Evolutionary conservation across 129 eudicot genomes (phyloP), one percentile per base, ranked within the genome.

Genomic region (Arctium lappa): DNA sequence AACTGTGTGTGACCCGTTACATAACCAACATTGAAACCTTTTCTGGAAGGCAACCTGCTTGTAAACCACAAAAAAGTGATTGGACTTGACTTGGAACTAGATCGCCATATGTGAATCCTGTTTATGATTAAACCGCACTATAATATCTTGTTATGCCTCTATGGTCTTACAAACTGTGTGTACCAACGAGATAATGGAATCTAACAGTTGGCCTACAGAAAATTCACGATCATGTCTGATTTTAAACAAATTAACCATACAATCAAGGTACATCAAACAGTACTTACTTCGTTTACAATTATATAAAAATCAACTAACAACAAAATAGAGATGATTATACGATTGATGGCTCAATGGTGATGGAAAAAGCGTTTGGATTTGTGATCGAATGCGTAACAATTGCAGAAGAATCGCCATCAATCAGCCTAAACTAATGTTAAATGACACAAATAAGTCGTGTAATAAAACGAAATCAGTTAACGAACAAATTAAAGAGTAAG

Each of bases 331-430:
- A 40, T 60, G 31, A 44, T 36, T 13, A 37, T 2, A 18, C 2
- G 33, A 50, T 48, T 69, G n/a, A 77, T 2, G 29, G 33, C 82
- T 76, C 78, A 83, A 48, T 29, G 8, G 72, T 13, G 40, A 8
- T 77, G 15, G 60, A 48, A 36, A 22, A 33, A 76, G 5, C n/a
- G 82, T 30, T 69, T 10, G 65, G 27, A 83, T 71, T 53, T 72
- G 83, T 42, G 74, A 76, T 81, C 81, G 0, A 63, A 39, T 12
- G 37, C 29, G 56, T 29, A 39, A 11, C 39, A 29, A 40, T 46
- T 27, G 82, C 48, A 38, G 33, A 77, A 29, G 31, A 77, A 83
- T 78, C 68, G 60, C 50, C 63, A 10, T 39, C 69, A 69, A 10
- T 39, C 69, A 69, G 48, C 69, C 13, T 16, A 7, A 72, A 72